phyloP scores from a whole-genome alignment of 768 basidiomycete genomes.

The Kwoniella newhampshirensis region DNA sequence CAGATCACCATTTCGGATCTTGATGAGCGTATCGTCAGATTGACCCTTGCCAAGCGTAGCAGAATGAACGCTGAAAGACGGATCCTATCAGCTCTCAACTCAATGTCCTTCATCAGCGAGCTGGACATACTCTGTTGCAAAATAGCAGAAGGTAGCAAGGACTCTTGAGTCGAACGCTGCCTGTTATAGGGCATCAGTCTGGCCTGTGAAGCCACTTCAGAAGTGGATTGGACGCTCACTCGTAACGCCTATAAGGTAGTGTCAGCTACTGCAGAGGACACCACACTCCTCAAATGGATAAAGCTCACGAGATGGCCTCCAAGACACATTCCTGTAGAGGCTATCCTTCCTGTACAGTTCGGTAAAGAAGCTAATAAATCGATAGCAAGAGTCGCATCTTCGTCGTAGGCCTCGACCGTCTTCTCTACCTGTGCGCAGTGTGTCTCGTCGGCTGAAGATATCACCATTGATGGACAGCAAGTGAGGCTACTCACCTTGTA shows the following conservation, averaged over 20 bases:
- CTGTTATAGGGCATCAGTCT: too few species aligned
- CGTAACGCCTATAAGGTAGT: constrained; percentile 1
- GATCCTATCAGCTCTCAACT: too few species aligned
- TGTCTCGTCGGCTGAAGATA: background rate
- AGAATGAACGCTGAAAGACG: constrained; percentile 71
- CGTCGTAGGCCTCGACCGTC: constrained; percentile 79
- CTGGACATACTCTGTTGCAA: constrained; percentile 71
- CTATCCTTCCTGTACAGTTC: constrained; percentile 90
- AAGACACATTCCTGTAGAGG: constrained; percentile 52
- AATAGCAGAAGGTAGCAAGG: constrained; percentile 84
- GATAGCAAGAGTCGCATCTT: constrained; percentile 77
- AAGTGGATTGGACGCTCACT: too few species aligned
- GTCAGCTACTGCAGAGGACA: background rate
- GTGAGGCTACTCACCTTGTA: constrained; percentile 66
- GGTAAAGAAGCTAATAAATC: constrained; percentile 69
- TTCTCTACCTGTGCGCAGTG: constrained; percentile 70
- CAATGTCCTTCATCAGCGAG: too few species aligned
- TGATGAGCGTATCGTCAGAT: constrained; percentile 72
- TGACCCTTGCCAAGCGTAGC: constrained; percentile 82
- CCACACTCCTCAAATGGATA: background rate
- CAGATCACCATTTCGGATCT: constrained; percentile 73
- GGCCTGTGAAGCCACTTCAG: too few species aligned
- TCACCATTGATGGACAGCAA: background rate
- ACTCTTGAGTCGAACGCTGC: constrained; percentile 85
- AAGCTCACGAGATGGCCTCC: constrained; percentile 40